Evolutionary conservation across 306 rosid species (phyloP).

Genomic region (Abrus precatorius): DNA sequence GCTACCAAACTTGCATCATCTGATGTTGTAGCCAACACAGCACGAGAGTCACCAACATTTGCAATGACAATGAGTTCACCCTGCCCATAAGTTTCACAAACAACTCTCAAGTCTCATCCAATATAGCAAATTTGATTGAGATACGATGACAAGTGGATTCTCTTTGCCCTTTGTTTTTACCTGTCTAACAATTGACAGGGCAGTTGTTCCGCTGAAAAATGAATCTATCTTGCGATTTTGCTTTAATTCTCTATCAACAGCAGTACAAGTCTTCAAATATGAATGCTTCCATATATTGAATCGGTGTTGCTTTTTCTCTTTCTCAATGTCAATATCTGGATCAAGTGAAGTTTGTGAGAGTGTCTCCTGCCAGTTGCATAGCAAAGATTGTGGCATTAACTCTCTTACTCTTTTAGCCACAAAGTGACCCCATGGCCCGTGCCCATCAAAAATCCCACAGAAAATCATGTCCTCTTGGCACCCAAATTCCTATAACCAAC

Average conservation of each 20-base stretch:
- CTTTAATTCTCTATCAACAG: constrained; percentile 72
- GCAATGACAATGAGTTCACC: constrained; percentile 76
- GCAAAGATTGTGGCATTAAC: constrained; percentile 73
- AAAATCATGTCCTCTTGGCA: constrained; percentile 87
- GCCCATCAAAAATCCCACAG: constrained; percentile 92
- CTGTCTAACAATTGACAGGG: constrained; percentile 83
- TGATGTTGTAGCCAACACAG: constrained; percentile 77
- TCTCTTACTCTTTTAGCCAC: constrained; percentile 78
- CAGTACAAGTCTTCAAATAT: constrained; percentile 79
- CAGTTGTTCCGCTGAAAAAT: constrained; percentile 84
- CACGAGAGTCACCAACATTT: constrained; percentile 93
- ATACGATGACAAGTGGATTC: neutral
- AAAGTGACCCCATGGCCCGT: constrained; percentile 92
- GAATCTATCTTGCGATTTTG: constrained; percentile 74
- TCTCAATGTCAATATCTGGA: constrained; percentile 52
- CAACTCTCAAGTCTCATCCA: neutral
- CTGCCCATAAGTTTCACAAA: constrained; percentile 45
- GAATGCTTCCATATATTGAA: constrained; percentile 79
- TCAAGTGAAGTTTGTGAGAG: constrained; percentile 64
- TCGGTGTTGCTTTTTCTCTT: constrained; percentile 60
- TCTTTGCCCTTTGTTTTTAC: constrained; percentile 40
- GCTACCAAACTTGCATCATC: constrained; percentile 70
- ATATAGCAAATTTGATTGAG: neutral
- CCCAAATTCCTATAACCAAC: constrained; percentile 77
- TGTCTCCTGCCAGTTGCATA: constrained; percentile 84